These are phyloP conservation scores for Tylopilus intermedius DNA, from an alignment of 768 basidiomycete genomes.

Conservation along the genomic window DNA sequence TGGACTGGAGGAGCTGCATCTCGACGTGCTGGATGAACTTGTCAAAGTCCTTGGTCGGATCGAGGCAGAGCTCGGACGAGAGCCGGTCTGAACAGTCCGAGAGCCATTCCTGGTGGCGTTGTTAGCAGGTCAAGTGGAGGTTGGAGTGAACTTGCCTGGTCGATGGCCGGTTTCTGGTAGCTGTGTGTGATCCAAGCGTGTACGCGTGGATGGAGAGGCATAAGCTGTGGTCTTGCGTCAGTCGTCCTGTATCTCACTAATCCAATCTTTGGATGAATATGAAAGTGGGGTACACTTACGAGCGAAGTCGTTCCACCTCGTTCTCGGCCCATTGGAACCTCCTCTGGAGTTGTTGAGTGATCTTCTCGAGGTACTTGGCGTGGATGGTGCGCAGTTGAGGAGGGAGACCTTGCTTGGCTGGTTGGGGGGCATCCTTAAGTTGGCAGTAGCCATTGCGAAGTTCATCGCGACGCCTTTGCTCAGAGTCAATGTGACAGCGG, in stretches of 20 bases:
- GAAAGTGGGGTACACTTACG: constrained; percentile 30
- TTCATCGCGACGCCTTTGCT: constrained; percentile 88
- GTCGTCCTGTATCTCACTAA: no score
- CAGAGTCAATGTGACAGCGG: constrained; percentile 89
- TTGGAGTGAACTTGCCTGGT: constrained; percentile 42
- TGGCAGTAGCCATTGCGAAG: constrained; percentile 87
- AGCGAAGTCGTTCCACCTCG: constrained; percentile 74
- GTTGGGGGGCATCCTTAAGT: constrained; percentile 88
- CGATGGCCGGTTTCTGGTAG: constrained; percentile 60
- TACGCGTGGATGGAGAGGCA: constrained; percentile 32
- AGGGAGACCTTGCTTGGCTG: constrained; percentile 90
- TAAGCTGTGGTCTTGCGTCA: not conserved
- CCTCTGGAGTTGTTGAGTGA: constrained; percentile 68
- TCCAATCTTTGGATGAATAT: not conserved
- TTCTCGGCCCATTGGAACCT: constrained; percentile 73
- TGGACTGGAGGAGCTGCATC: constrained; percentile 66
- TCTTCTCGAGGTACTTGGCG: constrained; percentile 81
- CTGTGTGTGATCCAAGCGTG: constrained; percentile 47
- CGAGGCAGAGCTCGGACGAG: constrained; percentile 40
- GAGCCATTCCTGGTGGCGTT: constrained; percentile 61
- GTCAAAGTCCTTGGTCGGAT: constrained; percentile 44
- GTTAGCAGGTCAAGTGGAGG: not conserved
- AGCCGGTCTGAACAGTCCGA: constrained; percentile 68
- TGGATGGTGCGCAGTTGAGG: constrained; percentile 86
- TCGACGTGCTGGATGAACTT: constrained; percentile 54